A percentile compares a stretch with the other conserved stretches of the same genome.
phyloP scores from a whole-genome alignment of 768 basidiomycete species.

The Gelatoporia subvermispora region DNA sequence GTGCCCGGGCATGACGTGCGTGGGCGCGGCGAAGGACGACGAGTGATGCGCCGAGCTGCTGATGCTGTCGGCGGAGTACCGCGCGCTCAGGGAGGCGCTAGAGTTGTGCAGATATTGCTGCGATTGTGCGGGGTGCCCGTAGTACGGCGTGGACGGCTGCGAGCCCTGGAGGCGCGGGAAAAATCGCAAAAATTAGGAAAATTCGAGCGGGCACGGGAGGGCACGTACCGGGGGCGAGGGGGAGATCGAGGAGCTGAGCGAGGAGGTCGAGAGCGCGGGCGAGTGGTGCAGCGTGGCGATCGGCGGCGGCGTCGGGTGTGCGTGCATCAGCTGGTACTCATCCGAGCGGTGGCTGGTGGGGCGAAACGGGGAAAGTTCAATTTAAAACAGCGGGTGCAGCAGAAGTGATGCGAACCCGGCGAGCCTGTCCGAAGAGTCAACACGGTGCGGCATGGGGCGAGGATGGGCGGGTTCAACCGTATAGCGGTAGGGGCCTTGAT shows the following conservation, averaged over 20 bases:
- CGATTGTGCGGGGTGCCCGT: slow-evolving; percentile 9
- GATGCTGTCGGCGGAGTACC: slow-evolving; percentile 11
- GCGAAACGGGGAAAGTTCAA: slow-evolving; percentile 12
- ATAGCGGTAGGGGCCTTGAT: slow-evolving; percentile 11
- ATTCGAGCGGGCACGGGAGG: slow-evolving; percentile 28
- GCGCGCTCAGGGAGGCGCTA: slow-evolving; percentile 7
- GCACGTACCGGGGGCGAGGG: slow-evolving; percentile 44
- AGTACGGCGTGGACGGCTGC: slow-evolving; percentile 19
- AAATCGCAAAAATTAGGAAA: slow-evolving; percentile 38
- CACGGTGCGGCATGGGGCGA: slow-evolving; percentile 47
- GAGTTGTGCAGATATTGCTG: background rate
- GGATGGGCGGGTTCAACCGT: slow-evolving; percentile 15
- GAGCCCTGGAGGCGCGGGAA: slow-evolving; percentile 25
- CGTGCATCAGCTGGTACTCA: slow-evolving; percentile 33
- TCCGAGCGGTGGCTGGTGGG: slow-evolving; percentile 29
- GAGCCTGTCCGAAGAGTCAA: slow-evolving; percentile 28
- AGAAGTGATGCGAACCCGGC: slow-evolving; percentile 30
- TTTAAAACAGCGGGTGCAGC: slow-evolving; percentile 23
- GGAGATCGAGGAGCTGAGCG: slow-evolving; percentile 52
- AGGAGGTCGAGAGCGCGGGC: slow-evolving; percentile 55
- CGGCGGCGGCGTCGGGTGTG: slow-evolving; percentile 42
- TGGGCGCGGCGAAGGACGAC: slow-evolving; percentile 17
- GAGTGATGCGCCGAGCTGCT: slow-evolving; percentile 13
- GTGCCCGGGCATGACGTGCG: slow-evolving; percentile 19
- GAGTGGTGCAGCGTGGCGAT: slow-evolving; percentile 52